Percentiles rank a stretch among this genome's conserved stretches.
Evolutionary conservation across 2,329 filamentous ascomycete genomes (phyloP).

Genomic region (Alternaria tenuissima): DNA sequence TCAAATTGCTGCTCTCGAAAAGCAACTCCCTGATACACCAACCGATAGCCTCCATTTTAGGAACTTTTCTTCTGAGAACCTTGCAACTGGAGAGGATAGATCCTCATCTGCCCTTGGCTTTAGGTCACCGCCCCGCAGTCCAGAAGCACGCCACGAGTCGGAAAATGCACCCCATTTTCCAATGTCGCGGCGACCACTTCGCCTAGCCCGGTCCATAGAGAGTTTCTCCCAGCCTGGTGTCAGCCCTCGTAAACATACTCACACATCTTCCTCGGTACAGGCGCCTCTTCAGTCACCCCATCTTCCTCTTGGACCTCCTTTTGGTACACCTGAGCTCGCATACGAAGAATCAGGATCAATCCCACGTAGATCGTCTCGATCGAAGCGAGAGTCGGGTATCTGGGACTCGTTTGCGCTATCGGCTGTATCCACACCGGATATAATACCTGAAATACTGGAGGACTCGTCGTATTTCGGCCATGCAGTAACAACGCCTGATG

Average conservation of each 20-base stretch:
- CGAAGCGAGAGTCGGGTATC: slow-evolving; percentile 44
- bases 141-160: slow-evolving; percentile 20
- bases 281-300: slow-evolving; percentile 52
- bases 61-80: slow-evolving; percentile 40
- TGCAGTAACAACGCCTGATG: slow-evolving; percentile 54
- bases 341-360: neutral
- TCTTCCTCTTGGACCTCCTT: slow-evolving; percentile 27
- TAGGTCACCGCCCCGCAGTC: slow-evolving; percentile 37
- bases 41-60: slow-evolving; percentile 55
- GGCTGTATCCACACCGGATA: slow-evolving; percentile 24
- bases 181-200: slow-evolving; percentile 29
- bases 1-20: slow-evolving; percentile 63
- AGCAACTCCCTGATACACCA: slow-evolving; percentile 52
- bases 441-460: slow-evolving; percentile 40
- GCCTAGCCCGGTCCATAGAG: slow-evolving; percentile 53
- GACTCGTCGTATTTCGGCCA: slow-evolving; percentile 46
- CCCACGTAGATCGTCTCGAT: slow-evolving; percentile 16
- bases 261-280: slow-evolving; percentile 51
- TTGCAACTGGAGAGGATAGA: slow-evolving; percentile 23
- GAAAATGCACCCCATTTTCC: slow-evolving; percentile 19
- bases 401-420: slow-evolving; percentile 42
- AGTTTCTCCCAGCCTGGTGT: slow-evolving; percentile 65
- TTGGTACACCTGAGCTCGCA: slow-evolving; percentile 31
- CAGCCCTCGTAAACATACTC: slow-evolving; percentile 50
- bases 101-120: slow-evolving; percentile 27